phyloP scores from a whole-genome alignment of 768 basidiomycete genomes.

The Boletus speciosus region DNA sequence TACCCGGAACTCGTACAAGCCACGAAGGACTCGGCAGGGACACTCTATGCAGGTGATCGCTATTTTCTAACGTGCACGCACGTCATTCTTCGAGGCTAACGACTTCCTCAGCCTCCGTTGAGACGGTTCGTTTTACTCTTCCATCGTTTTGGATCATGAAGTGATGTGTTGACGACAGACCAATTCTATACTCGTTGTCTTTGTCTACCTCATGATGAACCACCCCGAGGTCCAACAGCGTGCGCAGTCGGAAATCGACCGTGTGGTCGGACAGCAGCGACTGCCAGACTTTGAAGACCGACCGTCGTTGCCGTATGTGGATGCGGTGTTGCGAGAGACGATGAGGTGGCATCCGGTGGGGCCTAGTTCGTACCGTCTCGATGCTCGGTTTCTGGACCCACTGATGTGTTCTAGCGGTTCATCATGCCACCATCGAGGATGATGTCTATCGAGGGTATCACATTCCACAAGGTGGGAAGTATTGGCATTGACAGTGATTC shows the following conservation, averaged over 20 bases:
- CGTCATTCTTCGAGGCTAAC: background rate
- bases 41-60: constrained; percentile 18
- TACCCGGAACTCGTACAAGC: constrained; percentile 5
- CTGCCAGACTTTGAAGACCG: constrained; percentile 33
- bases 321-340: constrained; percentile 33
- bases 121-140: constrained; percentile 25
- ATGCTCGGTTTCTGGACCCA: too few species aligned
- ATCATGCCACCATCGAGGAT: constrained; percentile 37
- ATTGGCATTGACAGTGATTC: too few species aligned
- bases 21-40: constrained; percentile 17
- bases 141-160: background rate
- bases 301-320: constrained; percentile 30
- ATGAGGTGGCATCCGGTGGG: constrained; percentile 28
- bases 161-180: constrained; percentile 19
- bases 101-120: constrained; percentile 24
- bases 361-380: constrained; percentile 14
- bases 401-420: constrained; percentile 31
- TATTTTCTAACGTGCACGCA: background rate
- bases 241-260: constrained; percentile 34
- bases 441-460: constrained; percentile 35
- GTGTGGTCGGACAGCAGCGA: constrained; percentile 24
- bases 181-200: constrained; percentile 18
- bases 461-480: constrained; percentile 26
- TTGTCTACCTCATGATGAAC: constrained; percentile 30
- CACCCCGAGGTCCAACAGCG: constrained; percentile 27